Evolutionary conservation across 352 stramenopile genomes (phyloP), one percentile per base, ranked within the genome.

Genomic region (Labyrinthula sp.): DNA sequence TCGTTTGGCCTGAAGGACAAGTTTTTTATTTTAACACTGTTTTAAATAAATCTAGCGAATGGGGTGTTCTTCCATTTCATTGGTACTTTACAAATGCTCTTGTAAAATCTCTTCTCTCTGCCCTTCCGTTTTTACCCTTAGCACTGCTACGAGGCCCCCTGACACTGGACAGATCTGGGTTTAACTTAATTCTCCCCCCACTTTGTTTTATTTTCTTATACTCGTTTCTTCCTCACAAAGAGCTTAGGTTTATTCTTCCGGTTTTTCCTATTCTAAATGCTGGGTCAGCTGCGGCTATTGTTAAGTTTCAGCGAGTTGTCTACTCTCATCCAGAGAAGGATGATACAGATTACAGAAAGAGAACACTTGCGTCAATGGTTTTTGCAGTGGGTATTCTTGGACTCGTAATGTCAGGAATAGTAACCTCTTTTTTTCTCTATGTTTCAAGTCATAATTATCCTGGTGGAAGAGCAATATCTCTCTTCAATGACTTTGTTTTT

Each of bases 21-120:
- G 90, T 99, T 5, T 71, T 97, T 21, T 95, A 81, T 62, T 95
- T 93, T 57, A 78, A 90, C 61, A 87, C 84, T 0, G 68, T 96
- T 30, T 64, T 93, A 37, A 95, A 96, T 63, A 90, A 89, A 48
- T 95, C 79, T 38, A 74, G 71, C 40, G 82, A 95, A 55, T 99
- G 85, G 84, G 90, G 90, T 18, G 77, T 83, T 23, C 79, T 69
- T 41, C 81, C 88, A 9, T 89, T 71, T 43, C 62, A 92, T 48
- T 97, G 87, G 87, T 97, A 97, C 59, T 79, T 92, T 29, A 79
- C 77, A 25, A 84, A 64, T 21, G 86, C 86, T 5, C 59, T 95
- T n/a, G 82, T 82, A 1, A 83, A 86, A 21, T 70, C 75, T 12
- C 21, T 63, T 12, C 40, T 58, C 21, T 47, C 38, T n/a, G 24